phyloP scores from a whole-genome alignment of 1,284 basidiomycete genomes.

The Ceratobasidium sp. region DNA sequence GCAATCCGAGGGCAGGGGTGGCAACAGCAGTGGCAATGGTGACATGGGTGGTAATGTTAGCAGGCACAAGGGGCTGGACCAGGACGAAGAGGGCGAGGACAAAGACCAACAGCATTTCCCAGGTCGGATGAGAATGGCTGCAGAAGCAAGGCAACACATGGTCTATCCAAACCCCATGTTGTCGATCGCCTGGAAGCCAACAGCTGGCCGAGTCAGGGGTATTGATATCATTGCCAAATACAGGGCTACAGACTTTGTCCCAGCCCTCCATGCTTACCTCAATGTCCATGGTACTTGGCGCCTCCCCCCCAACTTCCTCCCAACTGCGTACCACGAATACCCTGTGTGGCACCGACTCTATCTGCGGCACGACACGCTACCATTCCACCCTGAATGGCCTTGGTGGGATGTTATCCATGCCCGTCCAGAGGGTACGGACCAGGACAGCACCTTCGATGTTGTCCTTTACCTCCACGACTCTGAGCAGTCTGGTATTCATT shows the following conservation, averaged over 20 bases:
- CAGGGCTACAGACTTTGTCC: neutral
- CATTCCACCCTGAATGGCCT: neutral
- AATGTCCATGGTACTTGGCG: neutral
- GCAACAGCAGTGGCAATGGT: neutral
- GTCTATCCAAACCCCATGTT: neutral
- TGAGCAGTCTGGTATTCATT: neutral
- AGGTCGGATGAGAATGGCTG: neutral
- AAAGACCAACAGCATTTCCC: neutral
- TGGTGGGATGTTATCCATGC: neutral
- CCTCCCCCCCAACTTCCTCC: neutral
- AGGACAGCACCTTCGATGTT: neutral
- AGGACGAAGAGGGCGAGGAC: neutral
- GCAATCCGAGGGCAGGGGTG: neutral
- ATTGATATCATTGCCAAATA: neutral
- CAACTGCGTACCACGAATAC: constrained; percentile 13
- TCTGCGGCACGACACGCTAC: constrained; percentile 4
- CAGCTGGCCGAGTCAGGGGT: neutral
- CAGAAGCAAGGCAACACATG: neutral
- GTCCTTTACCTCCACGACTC: neutral
- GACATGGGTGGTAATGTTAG: neutral
- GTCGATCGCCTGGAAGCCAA: neutral
- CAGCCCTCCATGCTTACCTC: neutral
- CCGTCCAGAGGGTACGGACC: neutral
- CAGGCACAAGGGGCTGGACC: neutral
- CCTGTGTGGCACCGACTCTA: neutral